Conservation (phyloP, 257 asterid genomes). For the Leptodermis oblonga region DNA sequence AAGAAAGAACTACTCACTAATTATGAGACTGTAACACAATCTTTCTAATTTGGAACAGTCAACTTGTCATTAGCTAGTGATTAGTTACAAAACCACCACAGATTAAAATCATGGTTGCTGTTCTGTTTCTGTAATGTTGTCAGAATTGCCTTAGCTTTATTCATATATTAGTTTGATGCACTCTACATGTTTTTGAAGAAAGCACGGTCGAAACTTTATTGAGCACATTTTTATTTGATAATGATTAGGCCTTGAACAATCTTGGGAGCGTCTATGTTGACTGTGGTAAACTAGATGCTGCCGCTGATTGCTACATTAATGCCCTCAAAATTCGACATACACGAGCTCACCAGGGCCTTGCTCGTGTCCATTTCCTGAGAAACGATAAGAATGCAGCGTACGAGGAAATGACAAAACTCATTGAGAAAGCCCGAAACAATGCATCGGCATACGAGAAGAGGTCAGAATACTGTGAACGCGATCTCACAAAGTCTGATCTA, state of each 20-base stretch:
- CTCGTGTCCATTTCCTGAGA: conserved; percentile 87
- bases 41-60: background rate
- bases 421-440: conserved; percentile 76
- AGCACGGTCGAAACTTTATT: background rate
- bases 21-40: background rate
- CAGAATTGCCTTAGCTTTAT: background rate
- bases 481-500: conserved; percentile 84
- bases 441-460: conserved; percentile 97
- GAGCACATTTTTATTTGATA: background rate
- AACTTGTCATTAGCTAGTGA: too few relatives aligned
- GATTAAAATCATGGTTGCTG: background rate
- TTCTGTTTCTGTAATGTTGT: background rate
- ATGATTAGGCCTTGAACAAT: conserved; percentile 81
- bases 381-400: conserved; percentile 84
- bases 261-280: conserved; percentile 96
- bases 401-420: conserved; percentile 89
- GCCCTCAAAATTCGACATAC: conserved; percentile 96
- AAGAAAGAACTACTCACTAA: background rate
- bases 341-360: conserved; percentile 98
- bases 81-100: background rate
- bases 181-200: background rate
- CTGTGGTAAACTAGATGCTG: conserved; percentile 77
- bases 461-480: conserved; percentile 93
- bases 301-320: conserved; percentile 93
- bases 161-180: background rate